Percentiles rank a stretch among this genome's conserved stretches.
Conservation (phyloP, 306 rosid genomes). For the Trifolium subterraneum region DNA sequence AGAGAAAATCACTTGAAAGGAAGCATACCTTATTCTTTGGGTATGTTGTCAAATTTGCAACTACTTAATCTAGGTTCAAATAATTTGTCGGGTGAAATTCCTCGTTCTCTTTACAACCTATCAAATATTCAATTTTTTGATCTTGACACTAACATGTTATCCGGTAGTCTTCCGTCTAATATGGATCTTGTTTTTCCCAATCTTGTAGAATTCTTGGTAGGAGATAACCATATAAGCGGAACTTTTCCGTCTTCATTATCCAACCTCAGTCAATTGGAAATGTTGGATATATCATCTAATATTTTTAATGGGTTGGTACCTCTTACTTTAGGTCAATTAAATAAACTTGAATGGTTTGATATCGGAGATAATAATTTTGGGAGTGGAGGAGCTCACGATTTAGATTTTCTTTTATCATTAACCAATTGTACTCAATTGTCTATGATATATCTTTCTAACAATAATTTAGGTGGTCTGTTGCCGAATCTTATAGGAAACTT, state of each 20-base stretch:
- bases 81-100: background rate
- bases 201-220: background rate
- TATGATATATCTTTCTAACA: rapidly evolving
- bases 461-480: background rate
- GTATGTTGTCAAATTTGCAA: background rate
- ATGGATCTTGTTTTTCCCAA: background rate
- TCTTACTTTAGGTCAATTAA: background rate
- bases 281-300: background rate
- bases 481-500: background rate
- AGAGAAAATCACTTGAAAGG: background rate
- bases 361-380: background rate
- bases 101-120: background rate
- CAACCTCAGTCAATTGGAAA: background rate
- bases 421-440: background rate
- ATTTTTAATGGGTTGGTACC: background rate
- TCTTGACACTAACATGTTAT: background rate
- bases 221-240: background rate
- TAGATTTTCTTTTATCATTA: background rate
- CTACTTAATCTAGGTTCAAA: background rate
- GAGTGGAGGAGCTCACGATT: background rate
- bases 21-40: background rate
- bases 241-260: background rate
- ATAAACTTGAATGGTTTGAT: background rate
- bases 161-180: background rate
- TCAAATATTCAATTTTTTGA: background rate